Conservation (phyloP, 2,329 filamentous ascomycete species). For the Ceratocystis variospora region DNA sequence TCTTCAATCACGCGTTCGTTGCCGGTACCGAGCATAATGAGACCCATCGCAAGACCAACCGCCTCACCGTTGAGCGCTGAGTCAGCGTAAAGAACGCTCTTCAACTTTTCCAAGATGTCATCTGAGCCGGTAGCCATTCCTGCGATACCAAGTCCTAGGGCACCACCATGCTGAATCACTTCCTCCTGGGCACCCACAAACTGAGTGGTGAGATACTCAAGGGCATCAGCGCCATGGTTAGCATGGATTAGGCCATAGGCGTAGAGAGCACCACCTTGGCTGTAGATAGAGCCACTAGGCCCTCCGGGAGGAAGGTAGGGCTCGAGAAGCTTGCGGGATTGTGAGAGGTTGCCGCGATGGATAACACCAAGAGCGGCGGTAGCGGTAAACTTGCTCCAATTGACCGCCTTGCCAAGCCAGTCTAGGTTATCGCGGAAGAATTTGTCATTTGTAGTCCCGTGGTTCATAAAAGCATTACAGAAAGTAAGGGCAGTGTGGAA, state of each 20-base stretch:
- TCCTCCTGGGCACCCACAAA: constrained; percentile 70
- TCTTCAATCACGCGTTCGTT: constrained; percentile 86
- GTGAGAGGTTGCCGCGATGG: constrained; percentile 84
- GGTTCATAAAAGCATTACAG: constrained; percentile 98
- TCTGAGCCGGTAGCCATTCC: constrained; percentile 93
- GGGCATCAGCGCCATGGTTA: constrained; percentile 85
- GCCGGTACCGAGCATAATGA: constrained; percentile 97
- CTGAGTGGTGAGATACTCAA: constrained; percentile 63
- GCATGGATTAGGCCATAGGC: constrained; percentile 93
- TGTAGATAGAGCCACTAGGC: constrained; percentile 78
- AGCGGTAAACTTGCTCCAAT: constrained; percentile 98
- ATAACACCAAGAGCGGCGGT: constrained; percentile 94
- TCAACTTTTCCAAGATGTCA: constrained; percentile 81
- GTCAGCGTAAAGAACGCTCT: constrained; percentile 77
- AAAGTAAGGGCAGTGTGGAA: constrained; percentile 97
- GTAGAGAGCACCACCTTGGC: constrained; percentile 89
- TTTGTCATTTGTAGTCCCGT: constrained; percentile 92
- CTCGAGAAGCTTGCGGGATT: constrained; percentile 84
- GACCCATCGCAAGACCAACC: constrained; percentile 86
- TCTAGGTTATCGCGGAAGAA: constrained; percentile 98
- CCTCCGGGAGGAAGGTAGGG: constrained; percentile 76
- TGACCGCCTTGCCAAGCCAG: constrained; percentile 95
- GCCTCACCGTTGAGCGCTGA: constrained; percentile 95
- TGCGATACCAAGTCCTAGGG: constrained; percentile 85
- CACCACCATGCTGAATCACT: constrained; percentile 92